Base-by-base conservation (phyloP, 106 monocot species). In the Hemerocallis citrina region DNA sequence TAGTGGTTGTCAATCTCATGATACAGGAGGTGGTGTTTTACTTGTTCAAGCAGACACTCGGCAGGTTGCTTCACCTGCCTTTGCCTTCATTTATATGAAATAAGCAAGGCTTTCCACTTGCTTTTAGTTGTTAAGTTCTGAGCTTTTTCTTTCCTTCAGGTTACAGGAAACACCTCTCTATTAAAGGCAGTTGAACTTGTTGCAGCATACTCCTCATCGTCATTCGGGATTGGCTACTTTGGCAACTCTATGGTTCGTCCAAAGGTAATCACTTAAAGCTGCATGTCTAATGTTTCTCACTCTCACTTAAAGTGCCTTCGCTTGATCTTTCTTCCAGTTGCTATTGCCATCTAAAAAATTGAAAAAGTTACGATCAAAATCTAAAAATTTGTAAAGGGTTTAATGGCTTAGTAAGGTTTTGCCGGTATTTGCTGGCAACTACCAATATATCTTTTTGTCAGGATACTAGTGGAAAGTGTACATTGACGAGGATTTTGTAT, bases 151-250 rank as follows among this genome's bases (percentile, higher is more conserved):
- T 22, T n/a, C 16, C 40, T 28, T 72, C 48, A 79, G 86, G 65
- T 36, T 42, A 34, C 68, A 62, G 72, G 57, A 57, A 55, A 74
- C 19, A 45, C 33, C 29, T 24, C 62, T 44, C 3, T 10, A 10
- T 51, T 98, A 55, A 77, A 82, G 57, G 74, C 84, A 30, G 75
- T 81, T 27, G 91, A 98, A 63, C 52, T 98, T 52, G 87, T 84
- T 68, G 96, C 91, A 30, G 91, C 91, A 27, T 88, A 81, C 70
- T 91, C 88, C 21, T 91, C 96, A 16, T 41, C 70, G 38, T 91
- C 96, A 35, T 88, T 98, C 68, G 91, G 84, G 5, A 66, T 91
- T 29, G 91, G 96, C 36, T 98, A 98, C 48, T 75, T 88, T 46
- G 87, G 84, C 28, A 87, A 67, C 72, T 78, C 70, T 34, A 91